phyloP scores from a whole-genome alignment of 2,329 filamentous ascomycete genomes.

The Neopestalotiopsis clavispora region DNA sequence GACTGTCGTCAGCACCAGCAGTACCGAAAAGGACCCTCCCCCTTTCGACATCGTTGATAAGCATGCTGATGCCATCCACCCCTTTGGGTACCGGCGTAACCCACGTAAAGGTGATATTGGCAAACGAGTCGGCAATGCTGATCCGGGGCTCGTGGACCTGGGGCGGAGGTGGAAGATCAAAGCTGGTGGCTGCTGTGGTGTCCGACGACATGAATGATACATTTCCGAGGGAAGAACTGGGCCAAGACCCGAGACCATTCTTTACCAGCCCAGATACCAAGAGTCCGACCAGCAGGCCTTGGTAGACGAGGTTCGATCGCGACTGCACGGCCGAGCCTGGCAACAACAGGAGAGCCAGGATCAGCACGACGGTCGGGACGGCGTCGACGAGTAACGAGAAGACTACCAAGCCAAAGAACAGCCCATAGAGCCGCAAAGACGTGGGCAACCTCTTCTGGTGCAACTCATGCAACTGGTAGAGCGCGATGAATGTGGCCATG shows the following conservation, averaged over 20 bases:
- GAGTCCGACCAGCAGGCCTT: slow-evolving; percentile 74
- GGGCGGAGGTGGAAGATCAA: neutral
- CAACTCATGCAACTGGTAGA: slow-evolving; percentile 8
- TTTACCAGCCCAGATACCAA: slow-evolving; percentile 74
- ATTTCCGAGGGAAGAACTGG: neutral
- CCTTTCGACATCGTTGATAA: slow-evolving; percentile 20
- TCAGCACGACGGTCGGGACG: slow-evolving; percentile 74
- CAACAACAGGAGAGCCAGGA: slow-evolving; percentile 72
- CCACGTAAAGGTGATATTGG: slow-evolving; percentile 20
- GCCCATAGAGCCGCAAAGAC: slow-evolving; percentile 67
- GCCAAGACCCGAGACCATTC: slow-evolving; percentile 13
- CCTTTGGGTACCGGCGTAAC: slow-evolving; percentile 4
- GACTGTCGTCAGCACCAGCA: slow-evolving; percentile 4
- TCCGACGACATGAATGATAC: neutral
- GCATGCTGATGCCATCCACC: slow-evolving; percentile 21
- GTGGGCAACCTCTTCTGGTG: neutral
- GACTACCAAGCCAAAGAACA: slow-evolving; percentile 61
- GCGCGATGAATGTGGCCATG: neutral
- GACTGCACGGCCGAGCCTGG: slow-evolving; percentile 75
- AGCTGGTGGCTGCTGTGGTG: neutral
- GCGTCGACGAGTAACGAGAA: slow-evolving; percentile 59
- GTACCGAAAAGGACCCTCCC: slow-evolving; percentile 1
- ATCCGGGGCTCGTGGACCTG: slow-evolving; percentile 21
- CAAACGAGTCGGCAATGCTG: slow-evolving; percentile 9
- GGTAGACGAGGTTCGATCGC: slow-evolving; percentile 69